Conservation (phyloP, 1,284 basidiomycete species). For the Malassezia yamatoensis region DNA sequence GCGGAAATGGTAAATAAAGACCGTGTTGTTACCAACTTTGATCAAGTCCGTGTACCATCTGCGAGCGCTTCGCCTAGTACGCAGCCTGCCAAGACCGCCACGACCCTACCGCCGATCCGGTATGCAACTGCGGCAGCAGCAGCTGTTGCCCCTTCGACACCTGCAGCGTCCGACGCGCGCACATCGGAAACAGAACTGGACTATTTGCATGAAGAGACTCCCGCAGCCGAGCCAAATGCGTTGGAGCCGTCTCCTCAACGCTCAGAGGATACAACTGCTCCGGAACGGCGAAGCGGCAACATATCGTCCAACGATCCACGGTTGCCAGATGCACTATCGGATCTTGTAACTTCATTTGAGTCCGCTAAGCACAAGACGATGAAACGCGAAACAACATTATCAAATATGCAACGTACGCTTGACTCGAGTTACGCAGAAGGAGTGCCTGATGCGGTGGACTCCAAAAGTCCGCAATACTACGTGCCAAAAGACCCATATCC, state of each 20-base stretch:
- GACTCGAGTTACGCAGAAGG: constrained; percentile 71
- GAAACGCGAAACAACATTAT: constrained; percentile 74
- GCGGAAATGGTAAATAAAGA: constrained; percentile 50
- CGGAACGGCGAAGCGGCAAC: no score
- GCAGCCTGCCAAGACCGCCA: constrained; percentile 14
- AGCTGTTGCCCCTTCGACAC: constrained; percentile 11
- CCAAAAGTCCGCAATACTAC: constrained; percentile 64
- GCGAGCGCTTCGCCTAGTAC: constrained; percentile 49
- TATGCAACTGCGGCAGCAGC: constrained; percentile 20
- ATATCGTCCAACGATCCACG: constrained; percentile 29
- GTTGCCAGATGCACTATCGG: constrained; percentile 69
- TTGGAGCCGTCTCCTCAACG: no score
- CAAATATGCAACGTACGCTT: constrained; percentile 63
- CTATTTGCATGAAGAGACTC: no score
- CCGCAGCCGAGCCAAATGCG: no score
- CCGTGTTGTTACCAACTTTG: constrained; percentile 66
- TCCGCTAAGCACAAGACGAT: constrained; percentile 82
- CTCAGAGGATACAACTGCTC: no score
- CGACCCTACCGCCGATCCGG: constrained; percentile 16
- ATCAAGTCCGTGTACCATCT: constrained; percentile 48
- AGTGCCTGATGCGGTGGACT: constrained; percentile 83
- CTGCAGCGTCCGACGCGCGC: constrained; percentile 13
- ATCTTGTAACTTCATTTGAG: constrained; percentile 89
- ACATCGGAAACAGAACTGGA: constrained; percentile 50
- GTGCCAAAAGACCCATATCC: constrained; percentile 83